These are phyloP conservation scores for Geotrichum ghanense DNA, from an alignment of 805 yeast species.

Conservation along the genomic window DNA sequence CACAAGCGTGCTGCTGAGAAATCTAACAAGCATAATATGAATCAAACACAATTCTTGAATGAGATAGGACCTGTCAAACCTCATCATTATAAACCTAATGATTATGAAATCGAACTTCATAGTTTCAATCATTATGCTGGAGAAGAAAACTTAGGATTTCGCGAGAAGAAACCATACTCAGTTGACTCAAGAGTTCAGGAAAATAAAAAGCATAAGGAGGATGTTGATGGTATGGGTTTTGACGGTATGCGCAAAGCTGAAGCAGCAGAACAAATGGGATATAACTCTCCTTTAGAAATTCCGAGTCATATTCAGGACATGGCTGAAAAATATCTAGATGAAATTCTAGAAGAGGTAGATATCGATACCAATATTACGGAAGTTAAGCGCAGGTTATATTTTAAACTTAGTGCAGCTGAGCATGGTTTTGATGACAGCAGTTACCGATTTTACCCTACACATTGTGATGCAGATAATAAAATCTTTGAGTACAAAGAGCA, in stretches of 20 bases:
- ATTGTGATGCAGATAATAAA: background rate
- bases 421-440: background rate
- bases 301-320: background rate
- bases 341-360: conserved; percentile 1
- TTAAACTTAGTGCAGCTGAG: background rate
- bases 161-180: conserved; percentile 73
- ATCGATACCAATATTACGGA: background rate
- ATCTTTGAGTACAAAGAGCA: conserved; percentile 1
- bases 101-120: conserved; percentile 18
- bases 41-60: conserved; percentile 3
- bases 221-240: conserved; percentile 65
- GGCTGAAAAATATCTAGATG: background rate
- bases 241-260: conserved; percentile 44
- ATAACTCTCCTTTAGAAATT: background rate
- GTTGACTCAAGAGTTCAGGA: conserved; percentile 71
- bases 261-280: conserved; percentile 2
- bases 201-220: conserved; percentile 50
- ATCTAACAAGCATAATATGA: background rate
- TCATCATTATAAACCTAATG: background rate
- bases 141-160: conserved; percentile 69
- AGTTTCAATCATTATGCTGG: conserved; percentile 86
- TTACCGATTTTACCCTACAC: background rate
- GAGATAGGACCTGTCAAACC: background rate
- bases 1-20: background rate
- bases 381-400: background rate